phyloP scores from a whole-genome alignment of 805 yeast genomes.

The Saccharomycopsis olivae region DNA sequence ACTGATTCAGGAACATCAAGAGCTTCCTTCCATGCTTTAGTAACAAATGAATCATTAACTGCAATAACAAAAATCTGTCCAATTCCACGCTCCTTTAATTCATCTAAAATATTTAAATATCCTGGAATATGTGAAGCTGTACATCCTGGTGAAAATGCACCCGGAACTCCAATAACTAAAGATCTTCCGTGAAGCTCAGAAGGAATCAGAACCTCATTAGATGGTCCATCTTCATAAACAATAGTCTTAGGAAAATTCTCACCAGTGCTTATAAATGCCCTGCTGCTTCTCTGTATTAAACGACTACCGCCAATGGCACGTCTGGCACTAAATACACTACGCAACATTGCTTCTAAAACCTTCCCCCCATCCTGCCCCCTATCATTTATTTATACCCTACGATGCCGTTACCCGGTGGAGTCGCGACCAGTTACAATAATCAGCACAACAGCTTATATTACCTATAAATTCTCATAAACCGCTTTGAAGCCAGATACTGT shows the following conservation, averaged over 20 bases:
- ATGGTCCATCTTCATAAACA: constrained; percentile 22
- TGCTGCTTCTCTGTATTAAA: not conserved
- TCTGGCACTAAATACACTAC: too few relatives aligned
- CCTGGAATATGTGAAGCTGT: constrained; percentile 66
- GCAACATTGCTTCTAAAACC: too few relatives aligned
- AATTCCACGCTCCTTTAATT: constrained; percentile 59
- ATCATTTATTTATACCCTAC: too few relatives aligned
- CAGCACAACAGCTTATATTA: too few relatives aligned
- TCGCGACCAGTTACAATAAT: too few relatives aligned
- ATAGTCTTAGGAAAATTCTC: constrained; percentile 47
- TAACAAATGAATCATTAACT: constrained; percentile 82
- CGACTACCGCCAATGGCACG: not conserved
- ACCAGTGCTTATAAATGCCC: constrained; percentile 37
- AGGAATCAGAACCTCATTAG: constrained; percentile 23
- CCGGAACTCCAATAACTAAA: constrained; percentile 53
- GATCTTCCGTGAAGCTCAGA: constrained; percentile 30
- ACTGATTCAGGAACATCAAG: constrained; percentile 28
- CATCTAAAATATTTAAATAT: constrained; percentile 40
- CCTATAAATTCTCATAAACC: constrained; percentile 6
- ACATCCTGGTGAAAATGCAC: constrained; percentile 79
- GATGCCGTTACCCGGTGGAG: too few relatives aligned
- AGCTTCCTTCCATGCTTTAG: constrained; percentile 64
- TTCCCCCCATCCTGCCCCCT: too few relatives aligned
- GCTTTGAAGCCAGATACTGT: constrained; percentile 15
- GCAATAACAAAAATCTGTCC: constrained; percentile 53